Conservation (phyloP, 2,329 filamentous ascomycete genomes). For the Claviceps sp. region DNA sequence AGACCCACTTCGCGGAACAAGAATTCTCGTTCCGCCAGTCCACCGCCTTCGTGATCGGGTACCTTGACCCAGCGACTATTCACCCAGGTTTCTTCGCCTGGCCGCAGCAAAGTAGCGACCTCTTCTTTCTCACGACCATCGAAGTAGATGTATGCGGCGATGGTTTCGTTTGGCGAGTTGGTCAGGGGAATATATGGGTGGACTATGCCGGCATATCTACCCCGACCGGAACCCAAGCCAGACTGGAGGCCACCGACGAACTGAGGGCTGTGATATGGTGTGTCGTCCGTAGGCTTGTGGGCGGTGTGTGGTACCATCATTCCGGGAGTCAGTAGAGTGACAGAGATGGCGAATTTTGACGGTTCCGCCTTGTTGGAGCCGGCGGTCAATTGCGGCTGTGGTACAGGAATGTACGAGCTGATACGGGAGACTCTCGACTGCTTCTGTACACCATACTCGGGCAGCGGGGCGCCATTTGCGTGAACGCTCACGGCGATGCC, state of each 20-base stretch:
- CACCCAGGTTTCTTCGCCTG: conserved; percentile 97
- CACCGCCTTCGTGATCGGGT: conserved; percentile 79
- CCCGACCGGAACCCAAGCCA: conserved; percentile 33
- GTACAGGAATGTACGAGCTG: conserved; percentile 93
- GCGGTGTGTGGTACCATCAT: conserved; percentile 87
- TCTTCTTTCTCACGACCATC: conserved; percentile 92
- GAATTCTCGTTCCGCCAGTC: conserved; percentile 90
- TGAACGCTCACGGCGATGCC: conserved; percentile 98
- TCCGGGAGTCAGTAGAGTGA: conserved; percentile 81
- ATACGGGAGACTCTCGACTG: conserved; percentile 85
- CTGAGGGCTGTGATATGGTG: conserved; percentile 71
- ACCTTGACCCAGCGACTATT: conserved; percentile 97
- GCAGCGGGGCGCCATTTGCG: conserved; percentile 62
- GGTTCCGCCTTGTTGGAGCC: conserved; percentile 69
- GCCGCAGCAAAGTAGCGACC: conserved; percentile 81
- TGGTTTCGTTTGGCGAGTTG: conserved; percentile 86
- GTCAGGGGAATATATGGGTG: conserved; percentile 87
- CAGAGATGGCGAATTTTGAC: conserved; percentile 94
- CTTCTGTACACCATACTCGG: conserved; percentile 90
- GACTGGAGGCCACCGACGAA: conserved; percentile 58
- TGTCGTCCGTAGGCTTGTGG: conserved; percentile 62
- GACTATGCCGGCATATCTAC: conserved; percentile 42
- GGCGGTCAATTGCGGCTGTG: conserved; percentile 57
- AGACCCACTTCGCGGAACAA: conserved; percentile 92
- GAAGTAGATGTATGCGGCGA: conserved; percentile 98